Evolutionary conservation across 108 stramenopile genomes (phyloP), one percentile per base, ranked within the genome.

Genomic region (Nitzschia sp.): DNA sequence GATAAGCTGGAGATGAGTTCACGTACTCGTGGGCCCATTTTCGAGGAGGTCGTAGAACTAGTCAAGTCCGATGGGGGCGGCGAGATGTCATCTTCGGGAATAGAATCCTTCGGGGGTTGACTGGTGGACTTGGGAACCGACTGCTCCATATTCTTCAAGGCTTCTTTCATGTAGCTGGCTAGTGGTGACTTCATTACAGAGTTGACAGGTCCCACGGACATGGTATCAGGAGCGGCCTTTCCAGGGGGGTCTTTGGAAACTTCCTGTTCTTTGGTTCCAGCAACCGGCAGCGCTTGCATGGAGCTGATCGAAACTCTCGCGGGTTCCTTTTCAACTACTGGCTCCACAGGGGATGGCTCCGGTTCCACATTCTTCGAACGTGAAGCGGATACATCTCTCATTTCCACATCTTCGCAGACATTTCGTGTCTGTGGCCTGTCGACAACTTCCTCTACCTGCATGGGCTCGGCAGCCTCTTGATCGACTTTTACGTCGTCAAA

Each of bases 1-100:
- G 67, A 64, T 33, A 76, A 47, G 36, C 69, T 76, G 0, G 75
- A 76, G 25, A 76, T 61, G 31, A 76, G 53, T 21, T 76, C 75
- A 34, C 67, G 66, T 0, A 76, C 75, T 13, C 61, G 59, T 11
- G 9, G 51, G 15, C 72, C 72, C 17, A 34, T 31, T n/a, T 54
- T 63, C 4, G 64, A 65, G 9, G 4, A 26, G 3, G 64, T 1
- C 1, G 64, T 46, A 51, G 59, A 55, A 18, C 24, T 60, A 32
- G 36, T 64, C 1, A 66, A 38, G 31, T 74, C 73, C 19, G 73
- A 66, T 6, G 59, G 19, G 23, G 73, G 65, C 17, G 42, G 66
- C 9, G 54, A 42, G 17, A 55, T 25, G 36, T 56, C 66, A 25
- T 68, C 66, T 11, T 33, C 60, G 31, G 59, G 34, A 21, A 27